Base-by-base conservation (phyloP, 2,329 filamentous ascomycete species). In the Thelonectria rubi region DNA sequence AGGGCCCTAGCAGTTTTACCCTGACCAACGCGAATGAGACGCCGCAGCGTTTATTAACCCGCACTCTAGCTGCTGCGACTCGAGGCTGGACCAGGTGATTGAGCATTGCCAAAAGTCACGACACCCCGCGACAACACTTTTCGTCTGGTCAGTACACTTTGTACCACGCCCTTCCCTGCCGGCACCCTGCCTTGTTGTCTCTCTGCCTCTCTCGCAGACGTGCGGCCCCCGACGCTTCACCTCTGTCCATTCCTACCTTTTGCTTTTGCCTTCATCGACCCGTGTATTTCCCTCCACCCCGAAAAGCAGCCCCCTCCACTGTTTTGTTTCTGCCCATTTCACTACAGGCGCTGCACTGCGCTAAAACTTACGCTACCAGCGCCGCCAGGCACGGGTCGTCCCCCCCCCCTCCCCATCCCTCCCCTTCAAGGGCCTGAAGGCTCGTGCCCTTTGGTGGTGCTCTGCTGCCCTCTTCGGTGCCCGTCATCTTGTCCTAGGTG, bases 31-130 rank as follows among this genome's bases (percentile, higher is more conserved):
- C 73, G 69, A 74, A 74, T 76, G 69, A 73, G 67, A 76, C 72
- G 66, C 68, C 69, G 66, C 68, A 72, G 74, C 73, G 72, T 70
- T 72, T 74, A 73, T 72, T 74, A 73, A 65, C 68, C 68, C 69
- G 65, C 68, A 69, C 66, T 58, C 4, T 8, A 30, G 47, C 53
- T 65, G 60, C 63, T 70, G 51, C 68, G 62, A 64, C 67, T 69
- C 62, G 63, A 59, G 61, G 65, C 65, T 70, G 64, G 69, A 64
- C 67, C 69, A 71, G 69, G 65, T 71, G 69, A 71, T 71, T 71
- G 69, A 71, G 59, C 65, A 69, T 66, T 69, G 66, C 47, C 34
- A 61, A 69, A 70, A 71, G 68, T 71, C 68, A 71, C 69, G 61
- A 71, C 69, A 71, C 69, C 69, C 69, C 65, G 69, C 69, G 65